These are phyloP conservation scores for Morella rubra DNA, from an alignment of 306 rosid genomes.

Conservation along the genomic window DNA sequence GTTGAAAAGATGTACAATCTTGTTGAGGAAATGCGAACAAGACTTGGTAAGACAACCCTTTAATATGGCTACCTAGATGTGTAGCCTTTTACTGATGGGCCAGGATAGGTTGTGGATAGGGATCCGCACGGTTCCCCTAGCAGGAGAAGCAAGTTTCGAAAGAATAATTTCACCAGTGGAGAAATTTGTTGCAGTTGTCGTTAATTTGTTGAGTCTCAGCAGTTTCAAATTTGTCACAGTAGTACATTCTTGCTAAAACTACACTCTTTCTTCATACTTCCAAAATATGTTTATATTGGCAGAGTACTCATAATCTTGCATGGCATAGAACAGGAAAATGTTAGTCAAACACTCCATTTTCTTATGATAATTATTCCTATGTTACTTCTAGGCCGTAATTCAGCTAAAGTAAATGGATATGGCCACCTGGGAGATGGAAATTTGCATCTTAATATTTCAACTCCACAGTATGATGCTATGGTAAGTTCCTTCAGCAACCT, in stretches of 20 bases:
- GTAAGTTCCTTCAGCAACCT: conserved; percentile 38
- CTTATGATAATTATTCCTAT: background rate
- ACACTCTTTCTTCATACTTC: background rate
- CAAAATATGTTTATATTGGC: background rate
- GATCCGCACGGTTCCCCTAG: background rate
- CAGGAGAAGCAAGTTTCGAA: background rate
- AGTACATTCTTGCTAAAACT: background rate
- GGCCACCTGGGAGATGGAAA: conserved; percentile 97
- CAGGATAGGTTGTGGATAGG: background rate
- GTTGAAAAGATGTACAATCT: conserved; percentile 70
- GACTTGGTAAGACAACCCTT: conserved; percentile 57
- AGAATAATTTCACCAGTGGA: conserved; percentile 1
- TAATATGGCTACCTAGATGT: conserved; percentile 1
- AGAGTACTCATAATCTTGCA: conserved; percentile 17
- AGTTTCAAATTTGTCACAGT: background rate
- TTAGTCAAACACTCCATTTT: background rate
- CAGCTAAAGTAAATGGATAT: conserved; percentile 68
- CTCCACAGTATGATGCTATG: conserved; percentile 68
- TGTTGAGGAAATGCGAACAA: conserved; percentile 75
- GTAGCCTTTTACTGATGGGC: conserved; percentile 1
- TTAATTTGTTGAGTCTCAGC: background rate
- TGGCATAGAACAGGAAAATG: conserved; percentile 6
- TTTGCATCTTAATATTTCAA: conserved; percentile 85
- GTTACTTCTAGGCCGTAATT: conserved; percentile 50
- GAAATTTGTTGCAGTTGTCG: background rate